A percentile compares a stretch with the other conserved stretches of the same genome.
phyloP scores from a whole-genome alignment of 176 grass and related monocot genomes.

The Areca catechu region DNA sequence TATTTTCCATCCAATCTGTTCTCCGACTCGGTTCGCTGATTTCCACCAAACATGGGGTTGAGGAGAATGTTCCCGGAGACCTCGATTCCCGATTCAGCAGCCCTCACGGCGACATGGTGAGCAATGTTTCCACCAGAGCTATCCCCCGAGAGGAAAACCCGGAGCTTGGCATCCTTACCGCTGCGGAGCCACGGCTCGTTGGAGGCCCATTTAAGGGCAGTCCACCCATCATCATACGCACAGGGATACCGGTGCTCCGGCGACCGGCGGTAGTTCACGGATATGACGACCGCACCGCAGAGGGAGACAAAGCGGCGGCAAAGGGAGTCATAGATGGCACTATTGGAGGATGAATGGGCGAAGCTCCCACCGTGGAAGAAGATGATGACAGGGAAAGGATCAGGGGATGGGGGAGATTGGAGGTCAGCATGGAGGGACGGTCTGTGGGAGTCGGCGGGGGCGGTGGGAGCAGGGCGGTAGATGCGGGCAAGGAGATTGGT shows the following conservation, averaged over 20 bases:
- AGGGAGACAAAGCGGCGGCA: slow-evolving; percentile 77
- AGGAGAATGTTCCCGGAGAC: slow-evolving; percentile 80
- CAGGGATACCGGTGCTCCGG: slow-evolving; percentile 85
- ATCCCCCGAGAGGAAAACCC: slow-evolving; percentile 87
- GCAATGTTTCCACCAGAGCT: slow-evolving; percentile 97
- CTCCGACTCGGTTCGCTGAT: slow-evolving; percentile 64
- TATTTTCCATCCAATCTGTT: slow-evolving; percentile 80
- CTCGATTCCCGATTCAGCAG: slow-evolving; percentile 57
- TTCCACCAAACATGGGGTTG: slow-evolving; percentile 95
- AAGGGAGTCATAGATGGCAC: slow-evolving; percentile 70
- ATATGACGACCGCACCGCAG: slow-evolving; percentile 63
- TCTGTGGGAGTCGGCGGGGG: slow-evolving; percentile 14
- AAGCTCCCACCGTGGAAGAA: slow-evolving; percentile 99
- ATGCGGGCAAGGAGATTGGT: slow-evolving; percentile 67
- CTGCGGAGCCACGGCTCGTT: slow-evolving; percentile 67
- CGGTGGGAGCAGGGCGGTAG: slow-evolving; percentile 43
- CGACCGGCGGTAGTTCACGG: slow-evolving; percentile 83
- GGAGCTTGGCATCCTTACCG: slow-evolving; percentile 24
- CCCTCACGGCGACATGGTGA: slow-evolving; percentile 79
- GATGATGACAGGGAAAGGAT: slow-evolving; percentile 85
- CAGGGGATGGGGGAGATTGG: slow-evolving; percentile 30
- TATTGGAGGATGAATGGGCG: slow-evolving; percentile 66
- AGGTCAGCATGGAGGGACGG: slow-evolving; percentile 47
- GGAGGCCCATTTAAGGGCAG: slow-evolving; percentile 67
- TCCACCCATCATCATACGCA: slow-evolving; percentile 90